A percentile compares a stretch with the other conserved stretches of the same genome.
Conservation (phyloP, 164 flowering plant species). For the Stephania yunnanensis region DNA sequence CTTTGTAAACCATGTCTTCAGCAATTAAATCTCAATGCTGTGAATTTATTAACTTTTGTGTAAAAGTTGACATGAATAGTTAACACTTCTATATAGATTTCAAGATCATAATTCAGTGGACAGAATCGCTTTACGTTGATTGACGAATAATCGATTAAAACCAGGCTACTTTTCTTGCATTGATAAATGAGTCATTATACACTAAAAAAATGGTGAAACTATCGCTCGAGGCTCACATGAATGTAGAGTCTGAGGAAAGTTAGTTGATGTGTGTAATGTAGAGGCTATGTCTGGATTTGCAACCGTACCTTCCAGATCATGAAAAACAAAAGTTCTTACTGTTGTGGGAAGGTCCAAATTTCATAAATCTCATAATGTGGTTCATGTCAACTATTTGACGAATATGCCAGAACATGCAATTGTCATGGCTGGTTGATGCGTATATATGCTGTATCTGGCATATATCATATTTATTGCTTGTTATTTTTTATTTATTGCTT, state of each 20-base stretch:
- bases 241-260: too few species aligned
- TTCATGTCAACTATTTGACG: background rate
- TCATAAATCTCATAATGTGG: background rate
- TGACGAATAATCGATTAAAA: too few species aligned
- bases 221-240: background rate
- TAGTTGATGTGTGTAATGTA: background rate
- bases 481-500: too few species aligned
- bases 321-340: background rate
- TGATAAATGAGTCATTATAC: too few species aligned
- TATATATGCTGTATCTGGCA: background rate
- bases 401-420: background rate
- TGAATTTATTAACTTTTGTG: background rate
- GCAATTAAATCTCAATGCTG: background rate
- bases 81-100: background rate
- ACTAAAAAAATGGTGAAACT: background rate
- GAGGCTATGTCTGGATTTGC: background rate
- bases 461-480: background rate
- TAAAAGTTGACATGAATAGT: background rate
- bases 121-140: background rate
- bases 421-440: background rate
- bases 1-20: too few species aligned
- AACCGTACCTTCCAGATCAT: background rate
- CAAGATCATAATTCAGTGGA: background rate
- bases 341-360: background rate
- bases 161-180: background rate